phyloP scores from a whole-genome alignment of 2,329 filamentous ascomycete species.

The Metarhizium brunneum region DNA sequence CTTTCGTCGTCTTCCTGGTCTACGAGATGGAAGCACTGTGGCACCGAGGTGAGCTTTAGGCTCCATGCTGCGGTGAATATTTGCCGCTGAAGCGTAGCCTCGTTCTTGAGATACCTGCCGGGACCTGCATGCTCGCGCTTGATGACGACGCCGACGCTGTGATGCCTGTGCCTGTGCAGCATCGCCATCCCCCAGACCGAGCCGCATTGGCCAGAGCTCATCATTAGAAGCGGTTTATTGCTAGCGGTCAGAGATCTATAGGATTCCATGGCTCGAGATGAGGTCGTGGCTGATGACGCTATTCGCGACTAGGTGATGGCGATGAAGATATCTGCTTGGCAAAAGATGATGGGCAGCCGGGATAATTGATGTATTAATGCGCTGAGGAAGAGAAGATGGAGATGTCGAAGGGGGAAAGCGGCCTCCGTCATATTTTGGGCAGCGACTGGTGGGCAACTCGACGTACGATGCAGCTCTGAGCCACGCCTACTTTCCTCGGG shows the following conservation, averaged over 20 bases:
- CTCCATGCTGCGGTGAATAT: not conserved
- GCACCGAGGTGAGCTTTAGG: not conserved
- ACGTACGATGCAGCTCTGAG: too few relatives aligned
- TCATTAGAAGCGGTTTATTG: not conserved
- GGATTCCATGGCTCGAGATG: not conserved
- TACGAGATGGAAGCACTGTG: not conserved
- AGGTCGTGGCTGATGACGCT: too few relatives aligned
- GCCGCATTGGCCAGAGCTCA: constrained; percentile 4
- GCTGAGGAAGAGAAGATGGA: too few relatives aligned
- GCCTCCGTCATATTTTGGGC: too few relatives aligned
- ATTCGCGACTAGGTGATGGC: too few relatives aligned
- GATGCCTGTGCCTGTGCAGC: not conserved
- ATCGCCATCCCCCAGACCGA: constrained; percentile 4
- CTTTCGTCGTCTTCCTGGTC: not conserved
- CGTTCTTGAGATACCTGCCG: constrained; percentile 4
- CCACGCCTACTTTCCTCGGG: too few relatives aligned
- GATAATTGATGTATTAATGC: too few relatives aligned
- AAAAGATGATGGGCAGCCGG: too few relatives aligned
- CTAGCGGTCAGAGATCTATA: not conserved
- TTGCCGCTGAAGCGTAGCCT: constrained; percentile 1
- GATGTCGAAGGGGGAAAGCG: too few relatives aligned
- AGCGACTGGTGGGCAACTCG: too few relatives aligned
- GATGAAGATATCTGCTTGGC: too few relatives aligned
- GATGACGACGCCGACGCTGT: not conserved
- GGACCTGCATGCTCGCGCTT: constrained; percentile 7